Conservation (phyloP, 2,329 filamentous ascomycete genomes). For the Endoconidiophora polonica region DNA sequence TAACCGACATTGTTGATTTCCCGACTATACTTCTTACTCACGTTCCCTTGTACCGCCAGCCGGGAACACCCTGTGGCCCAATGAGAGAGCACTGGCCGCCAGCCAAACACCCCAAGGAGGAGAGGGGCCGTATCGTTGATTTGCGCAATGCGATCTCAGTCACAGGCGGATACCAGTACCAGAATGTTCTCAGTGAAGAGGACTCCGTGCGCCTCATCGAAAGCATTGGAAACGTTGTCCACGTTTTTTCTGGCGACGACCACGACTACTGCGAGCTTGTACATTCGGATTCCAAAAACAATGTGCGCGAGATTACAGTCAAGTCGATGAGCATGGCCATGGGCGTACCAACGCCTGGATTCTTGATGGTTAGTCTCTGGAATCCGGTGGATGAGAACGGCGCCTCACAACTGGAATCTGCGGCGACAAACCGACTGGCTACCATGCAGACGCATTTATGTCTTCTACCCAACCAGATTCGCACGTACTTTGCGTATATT, state of each 20-base stretch:
- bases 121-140: slow-evolving; percentile 26
- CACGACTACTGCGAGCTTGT: slow-evolving; percentile 92
- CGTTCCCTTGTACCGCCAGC: slow-evolving; percentile 69
- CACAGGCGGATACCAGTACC: slow-evolving; percentile 76
- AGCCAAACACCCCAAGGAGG: slow-evolving; percentile 31
- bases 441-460: slow-evolving; percentile 85
- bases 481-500: slow-evolving; percentile 66
- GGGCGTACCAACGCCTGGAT: slow-evolving; percentile 77
- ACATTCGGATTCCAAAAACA: slow-evolving; percentile 52
- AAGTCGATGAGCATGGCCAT: slow-evolving; percentile 94
- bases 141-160: slow-evolving; percentile 66
- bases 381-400: slow-evolving; percentile 54
- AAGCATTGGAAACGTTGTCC: slow-evolving; percentile 63
- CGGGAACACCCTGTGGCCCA: slow-evolving; percentile 76
- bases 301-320: slow-evolving; percentile 72
- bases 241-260: slow-evolving; percentile 90
- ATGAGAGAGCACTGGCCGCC: slow-evolving; percentile 72
- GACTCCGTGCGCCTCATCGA: slow-evolving; percentile 62
- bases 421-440: slow-evolving; percentile 20
- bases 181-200: slow-evolving; percentile 70
- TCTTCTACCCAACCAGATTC: slow-evolving; percentile 73
- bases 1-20: slow-evolving; percentile 43
- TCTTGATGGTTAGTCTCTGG: slow-evolving; percentile 77
- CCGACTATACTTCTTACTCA: slow-evolving; percentile 84
- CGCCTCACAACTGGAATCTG: slow-evolving; percentile 1